Evolutionary conservation across 768 basidiomycete genomes (phyloP).

Genomic region (Tricholoma saponaceum): DNA sequence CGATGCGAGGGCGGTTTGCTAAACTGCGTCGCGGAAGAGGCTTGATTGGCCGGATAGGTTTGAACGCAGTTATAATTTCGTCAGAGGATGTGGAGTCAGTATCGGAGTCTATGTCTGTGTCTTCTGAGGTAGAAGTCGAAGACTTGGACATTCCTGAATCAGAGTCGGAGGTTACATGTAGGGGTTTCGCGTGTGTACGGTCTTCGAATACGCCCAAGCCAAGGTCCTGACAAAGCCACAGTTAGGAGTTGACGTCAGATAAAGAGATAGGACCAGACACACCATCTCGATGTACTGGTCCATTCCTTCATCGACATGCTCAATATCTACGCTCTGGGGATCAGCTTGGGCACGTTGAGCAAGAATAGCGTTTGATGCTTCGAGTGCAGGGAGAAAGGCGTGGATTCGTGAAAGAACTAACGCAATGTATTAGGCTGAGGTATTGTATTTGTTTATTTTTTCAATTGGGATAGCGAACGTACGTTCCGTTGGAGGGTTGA

Average conservation of each 20-base stretch:
- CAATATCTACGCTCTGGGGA: slow-evolving; percentile 65
- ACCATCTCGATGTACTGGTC: slow-evolving; percentile 68
- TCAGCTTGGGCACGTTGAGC: slow-evolving; percentile 39
- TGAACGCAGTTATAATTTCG: slow-evolving; percentile 38
- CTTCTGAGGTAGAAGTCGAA: slow-evolving; percentile 8
- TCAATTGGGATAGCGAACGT: slow-evolving; percentile 18
- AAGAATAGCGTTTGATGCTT: slow-evolving; percentile 59
- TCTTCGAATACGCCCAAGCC: slow-evolving; percentile 62
- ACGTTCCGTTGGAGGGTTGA: slow-evolving; percentile 48
- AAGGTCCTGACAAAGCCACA: slow-evolving; percentile 43
- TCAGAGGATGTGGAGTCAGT: slow-evolving; percentile 22
- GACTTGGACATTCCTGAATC: slow-evolving; percentile 28
- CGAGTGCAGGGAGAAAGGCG: slow-evolving; percentile 63
- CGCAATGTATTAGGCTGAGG: slow-evolving; percentile 1
- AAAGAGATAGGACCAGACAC: slow-evolving; percentile 8
- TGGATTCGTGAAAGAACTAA: slow-evolving; percentile 63
- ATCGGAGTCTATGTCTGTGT: slow-evolving; percentile 29
- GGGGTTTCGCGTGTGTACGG: slow-evolving; percentile 15
- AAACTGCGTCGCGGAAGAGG: slow-evolving; percentile 41
- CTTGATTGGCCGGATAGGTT: slow-evolving; percentile 38
- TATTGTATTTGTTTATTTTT: neutral
- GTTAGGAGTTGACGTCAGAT: neutral
- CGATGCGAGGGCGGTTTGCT: slow-evolving; percentile 21
- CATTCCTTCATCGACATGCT: slow-evolving; percentile 47
- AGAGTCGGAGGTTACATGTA: slow-evolving; percentile 14